Conservation (phyloP, 306 rosid species). For the Cucurbita moschata region DNA sequence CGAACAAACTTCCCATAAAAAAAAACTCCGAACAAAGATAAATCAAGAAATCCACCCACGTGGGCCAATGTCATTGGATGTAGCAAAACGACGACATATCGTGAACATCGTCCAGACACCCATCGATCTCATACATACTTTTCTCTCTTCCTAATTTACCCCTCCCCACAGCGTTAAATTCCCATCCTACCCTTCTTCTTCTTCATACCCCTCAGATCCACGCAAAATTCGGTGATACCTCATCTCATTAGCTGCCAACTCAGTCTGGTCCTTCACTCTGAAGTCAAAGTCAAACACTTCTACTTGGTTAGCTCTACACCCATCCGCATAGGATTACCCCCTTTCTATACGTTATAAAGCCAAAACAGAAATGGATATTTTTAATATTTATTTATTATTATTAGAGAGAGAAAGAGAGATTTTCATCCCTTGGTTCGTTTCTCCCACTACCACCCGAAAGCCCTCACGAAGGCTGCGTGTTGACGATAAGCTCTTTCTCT, state of each 20-base stretch:
- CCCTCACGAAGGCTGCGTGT: constrained; percentile 10
- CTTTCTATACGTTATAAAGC: background rate
- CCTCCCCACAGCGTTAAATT: background rate
- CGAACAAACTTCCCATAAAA: background rate
- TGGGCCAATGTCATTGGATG: background rate
- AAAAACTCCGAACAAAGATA: background rate
- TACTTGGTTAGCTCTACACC: background rate
- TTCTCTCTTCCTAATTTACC: background rate
- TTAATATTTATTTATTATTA: background rate
- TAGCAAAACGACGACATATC: constrained; percentile 1
- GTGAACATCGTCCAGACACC: constrained; percentile 6
- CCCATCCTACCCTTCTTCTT: background rate
- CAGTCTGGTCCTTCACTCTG: background rate
- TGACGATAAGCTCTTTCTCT: constrained; percentile 8
- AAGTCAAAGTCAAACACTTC: background rate
- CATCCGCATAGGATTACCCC: background rate
- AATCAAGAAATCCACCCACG: background rate
- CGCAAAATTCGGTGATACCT: background rate
- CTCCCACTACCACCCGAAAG: constrained; percentile 12
- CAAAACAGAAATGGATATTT: background rate
- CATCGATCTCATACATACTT: background rate
- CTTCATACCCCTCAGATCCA: background rate
- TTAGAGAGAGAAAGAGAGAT: background rate
- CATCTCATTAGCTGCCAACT: background rate
- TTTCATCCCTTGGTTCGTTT: constrained; percentile 22